Conservation (phyloP, 2,329 filamentous ascomycete genomes). For the Penicillium sp. region DNA sequence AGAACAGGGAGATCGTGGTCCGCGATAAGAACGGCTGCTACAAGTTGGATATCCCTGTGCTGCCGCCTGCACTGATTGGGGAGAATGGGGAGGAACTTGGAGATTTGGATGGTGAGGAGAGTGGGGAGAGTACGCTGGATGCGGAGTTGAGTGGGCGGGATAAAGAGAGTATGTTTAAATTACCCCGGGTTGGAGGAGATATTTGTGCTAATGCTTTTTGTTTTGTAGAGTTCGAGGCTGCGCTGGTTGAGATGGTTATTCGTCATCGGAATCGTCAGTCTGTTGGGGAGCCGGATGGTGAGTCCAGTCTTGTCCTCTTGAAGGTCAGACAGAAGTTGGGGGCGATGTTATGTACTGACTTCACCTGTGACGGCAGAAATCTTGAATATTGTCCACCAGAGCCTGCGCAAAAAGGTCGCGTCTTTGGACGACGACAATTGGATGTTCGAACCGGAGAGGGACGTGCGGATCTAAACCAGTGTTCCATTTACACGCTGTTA, state of each 20-base stretch:
- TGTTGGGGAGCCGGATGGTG: conserved; percentile 66
- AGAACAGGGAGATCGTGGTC: conserved; percentile 52
- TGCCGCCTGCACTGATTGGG: conserved; percentile 39
- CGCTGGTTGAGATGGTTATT: conserved; percentile 47
- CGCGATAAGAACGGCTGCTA: conserved; percentile 53
- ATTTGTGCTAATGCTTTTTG: conserved; percentile 4
- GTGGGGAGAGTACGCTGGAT: conserved; percentile 57
- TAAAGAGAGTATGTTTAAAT: conserved; percentile 42
- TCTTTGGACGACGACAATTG: conserved; percentile 80
- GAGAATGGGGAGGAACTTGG: conserved; percentile 46
- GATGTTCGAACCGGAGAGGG: conserved; percentile 79
- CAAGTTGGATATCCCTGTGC: conserved; percentile 47
- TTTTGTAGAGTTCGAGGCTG: conserved; percentile 46
- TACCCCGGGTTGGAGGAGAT: too few species aligned
- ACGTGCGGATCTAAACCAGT: conserved; percentile 33
- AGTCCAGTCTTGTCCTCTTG: conserved; percentile 23
- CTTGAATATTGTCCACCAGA: conserved; percentile 68
- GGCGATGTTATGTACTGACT: conserved; percentile 9
- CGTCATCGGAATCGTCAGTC: conserved; percentile 52
- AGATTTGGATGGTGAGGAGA: conserved; percentile 52
- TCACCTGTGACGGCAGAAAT: conserved; percentile 55
- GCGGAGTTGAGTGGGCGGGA: conserved; percentile 34
- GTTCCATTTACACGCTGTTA: conserved; percentile 8
- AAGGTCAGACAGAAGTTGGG: too few species aligned
- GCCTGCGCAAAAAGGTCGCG: conserved; percentile 70